phyloP scores from a whole-genome alignment of 352 stramenopile species.

The Thalassiosira gravida region DNA sequence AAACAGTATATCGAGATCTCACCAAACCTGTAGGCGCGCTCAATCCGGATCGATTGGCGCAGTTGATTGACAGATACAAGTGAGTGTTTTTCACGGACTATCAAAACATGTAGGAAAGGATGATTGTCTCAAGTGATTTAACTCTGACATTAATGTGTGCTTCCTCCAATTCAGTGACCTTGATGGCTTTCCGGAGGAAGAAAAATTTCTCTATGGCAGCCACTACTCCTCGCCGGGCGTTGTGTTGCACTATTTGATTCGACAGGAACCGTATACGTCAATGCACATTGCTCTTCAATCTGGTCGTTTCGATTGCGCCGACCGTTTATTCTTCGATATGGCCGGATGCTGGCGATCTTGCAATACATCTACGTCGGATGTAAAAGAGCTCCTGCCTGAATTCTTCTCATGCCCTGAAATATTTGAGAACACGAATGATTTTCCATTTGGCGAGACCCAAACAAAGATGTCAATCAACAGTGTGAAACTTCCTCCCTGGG shows the following conservation, averaged over 20 bases:
- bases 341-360: constrained; percentile 56
- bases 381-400: constrained; percentile 98
- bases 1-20: constrained; percentile 91
- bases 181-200: constrained; percentile 85
- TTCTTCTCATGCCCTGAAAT: constrained; percentile 94
- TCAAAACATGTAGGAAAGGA: too few relatives aligned
- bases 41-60: constrained; percentile 90
- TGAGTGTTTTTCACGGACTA: constrained; percentile 20
- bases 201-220: constrained; percentile 90
- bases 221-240: constrained; percentile 96
- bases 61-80: constrained; percentile 93
- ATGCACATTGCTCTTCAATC: constrained; percentile 94
- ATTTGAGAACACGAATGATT: constrained; percentile 93
- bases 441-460: constrained; percentile 92
- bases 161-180: constrained; percentile 63
- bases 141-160: background rate
- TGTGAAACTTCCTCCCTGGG: constrained; percentile 95
- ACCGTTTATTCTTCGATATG: constrained; percentile 93
- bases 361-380: constrained; percentile 89
- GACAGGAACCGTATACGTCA: constrained; percentile 95
- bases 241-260: constrained; percentile 95
- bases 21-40: constrained; percentile 96
- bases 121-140: constrained; percentile 30
- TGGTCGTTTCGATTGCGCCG: constrained; percentile 95
- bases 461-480: constrained; percentile 89